Percentiles rank a stretch among this genome's conserved stretches.
Evolutionary conservation across 345 rosid species (phyloP).

Genomic region (Sapria himalayana): DNA sequence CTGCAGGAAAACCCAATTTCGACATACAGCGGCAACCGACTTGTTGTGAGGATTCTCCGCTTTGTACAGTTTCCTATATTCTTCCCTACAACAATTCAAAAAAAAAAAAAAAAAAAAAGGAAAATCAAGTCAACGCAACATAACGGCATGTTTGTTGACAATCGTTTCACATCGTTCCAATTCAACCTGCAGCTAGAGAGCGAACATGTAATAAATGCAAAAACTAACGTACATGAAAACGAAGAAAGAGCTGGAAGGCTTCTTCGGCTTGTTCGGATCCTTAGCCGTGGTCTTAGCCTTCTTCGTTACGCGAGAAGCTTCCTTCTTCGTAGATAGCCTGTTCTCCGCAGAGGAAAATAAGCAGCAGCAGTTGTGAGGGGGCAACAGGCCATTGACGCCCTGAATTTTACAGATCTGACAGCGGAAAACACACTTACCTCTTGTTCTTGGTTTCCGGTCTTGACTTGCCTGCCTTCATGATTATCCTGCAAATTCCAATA

Average conservation of each 20-base stretch:
- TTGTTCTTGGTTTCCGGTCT: neutral
- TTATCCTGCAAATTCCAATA: neutral
- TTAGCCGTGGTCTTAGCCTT: constrained; percentile 22
- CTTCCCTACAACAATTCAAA: constrained; percentile 4
- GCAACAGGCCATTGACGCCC: too few species aligned
- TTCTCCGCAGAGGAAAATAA: neutral
- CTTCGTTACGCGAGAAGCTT: constrained; percentile 1
- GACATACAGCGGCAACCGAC: constrained; percentile 9
- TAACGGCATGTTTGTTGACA: neutral
- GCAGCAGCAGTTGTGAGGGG: too few species aligned
- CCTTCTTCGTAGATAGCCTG: constrained; percentile 5
- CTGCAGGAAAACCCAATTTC: too few species aligned
- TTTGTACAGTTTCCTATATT: constrained; percentile 5
- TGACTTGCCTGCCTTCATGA: neutral
- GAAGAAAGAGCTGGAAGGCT: constrained; percentile 63
- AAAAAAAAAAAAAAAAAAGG: neutral
- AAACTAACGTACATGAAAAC: constrained; percentile 12
- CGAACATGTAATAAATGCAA: too few species aligned
- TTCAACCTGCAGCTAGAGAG: too few species aligned
- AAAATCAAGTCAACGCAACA: neutral
- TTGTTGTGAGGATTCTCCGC: constrained; percentile 5
- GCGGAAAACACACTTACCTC: neutral
- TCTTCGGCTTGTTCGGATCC: constrained; percentile 58
- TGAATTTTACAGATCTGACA: neutral
- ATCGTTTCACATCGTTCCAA: neutral